Conservation (phyloP, 352 stramenopile genomes). For the Elongisporangium undulatum region DNA sequence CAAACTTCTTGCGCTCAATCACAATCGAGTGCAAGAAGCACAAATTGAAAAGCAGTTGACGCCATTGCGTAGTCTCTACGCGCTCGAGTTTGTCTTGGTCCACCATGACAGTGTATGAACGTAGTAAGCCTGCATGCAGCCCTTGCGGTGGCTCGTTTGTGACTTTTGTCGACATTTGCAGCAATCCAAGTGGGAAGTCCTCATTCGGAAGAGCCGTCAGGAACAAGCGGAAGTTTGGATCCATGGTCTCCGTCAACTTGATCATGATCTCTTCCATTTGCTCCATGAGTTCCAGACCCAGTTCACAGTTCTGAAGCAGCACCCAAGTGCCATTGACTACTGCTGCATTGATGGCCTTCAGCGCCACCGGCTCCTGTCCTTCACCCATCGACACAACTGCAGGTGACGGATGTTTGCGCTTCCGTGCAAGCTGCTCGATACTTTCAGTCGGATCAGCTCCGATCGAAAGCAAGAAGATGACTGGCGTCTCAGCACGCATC, state of each 20-base stretch:
- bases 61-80: slow-evolving; percentile 96
- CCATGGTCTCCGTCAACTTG: slow-evolving; percentile 94
- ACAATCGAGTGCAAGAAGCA: slow-evolving; percentile 98
- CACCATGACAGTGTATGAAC: slow-evolving; percentile 98
- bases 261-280: slow-evolving; percentile 98
- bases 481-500: slow-evolving; percentile 94
- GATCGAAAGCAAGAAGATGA: slow-evolving; percentile 98
- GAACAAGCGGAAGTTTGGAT: slow-evolving; percentile 96
- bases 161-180: slow-evolving; percentile 99
- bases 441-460: slow-evolving; percentile 97
- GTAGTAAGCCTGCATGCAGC: slow-evolving; percentile 92
- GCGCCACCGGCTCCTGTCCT: slow-evolving; percentile 96
- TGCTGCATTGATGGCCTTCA: slow-evolving; percentile 96
- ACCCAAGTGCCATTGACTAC: slow-evolving; percentile 98
- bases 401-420: slow-evolving; percentile 95
- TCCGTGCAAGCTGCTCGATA: slow-evolving; percentile 95
- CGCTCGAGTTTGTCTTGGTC: slow-evolving; percentile 97
- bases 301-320: slow-evolving; percentile 97
- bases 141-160: slow-evolving; percentile 97
- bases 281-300: slow-evolving; percentile 97
- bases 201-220: slow-evolving; percentile 96
- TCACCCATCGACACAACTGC: slow-evolving; percentile 98
- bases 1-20: slow-evolving; percentile 98
- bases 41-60: slow-evolving; percentile 95
- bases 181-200: slow-evolving; percentile 95